Base-by-base conservation (phyloP, 2,329 filamentous ascomycete species). In the Penicillium sp. region DNA sequence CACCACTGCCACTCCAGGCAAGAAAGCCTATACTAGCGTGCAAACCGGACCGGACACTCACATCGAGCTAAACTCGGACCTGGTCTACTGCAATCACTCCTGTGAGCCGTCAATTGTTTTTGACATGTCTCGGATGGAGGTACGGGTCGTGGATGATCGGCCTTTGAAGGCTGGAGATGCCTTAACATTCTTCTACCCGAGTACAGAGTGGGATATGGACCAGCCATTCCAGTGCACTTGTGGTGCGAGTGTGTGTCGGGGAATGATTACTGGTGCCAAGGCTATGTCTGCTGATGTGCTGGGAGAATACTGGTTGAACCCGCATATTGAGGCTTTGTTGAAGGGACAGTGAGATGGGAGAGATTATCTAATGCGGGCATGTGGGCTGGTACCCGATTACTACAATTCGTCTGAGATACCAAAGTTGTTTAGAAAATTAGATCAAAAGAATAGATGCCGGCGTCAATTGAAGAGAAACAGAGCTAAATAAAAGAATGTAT, bases 51-150 rank as follows among this genome's bases (percentile, higher is more conserved):
- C 69, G 23, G 74, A 76, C 54, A 72, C 76, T 0, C 82, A 85
- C 69, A 81, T 85, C 62, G 82, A 85, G 62, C 76, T 85, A 5
- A 84, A 84, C 70, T 80, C 77, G 57, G 83, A 84, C 62, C 73
- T 85, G 11, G 78, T 85, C 25, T 85, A 78, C 70, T 78, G 81
- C 73, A 86, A 85, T 71, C 83, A 85, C 70, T 81, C 78, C 2
- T 85, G 81, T 68, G 69, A 67, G 11, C 83, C 83, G 1, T 78
- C 77, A 3, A 61, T 85, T 14, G 76, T 83, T 51, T 83, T 85
- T 62, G 82, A 85, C 63, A 83, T 83, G 70, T 57, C 64, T 21
- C 69, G 69, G 52, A 72, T 75, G 69, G 75, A 78, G 53, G 70
- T 76, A 39, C 72, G 75, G 8, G 75, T 77, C 1, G 72, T 72